phyloP scores from a whole-genome alignment of 345 rosid species.

The Salix purpurea region DNA sequence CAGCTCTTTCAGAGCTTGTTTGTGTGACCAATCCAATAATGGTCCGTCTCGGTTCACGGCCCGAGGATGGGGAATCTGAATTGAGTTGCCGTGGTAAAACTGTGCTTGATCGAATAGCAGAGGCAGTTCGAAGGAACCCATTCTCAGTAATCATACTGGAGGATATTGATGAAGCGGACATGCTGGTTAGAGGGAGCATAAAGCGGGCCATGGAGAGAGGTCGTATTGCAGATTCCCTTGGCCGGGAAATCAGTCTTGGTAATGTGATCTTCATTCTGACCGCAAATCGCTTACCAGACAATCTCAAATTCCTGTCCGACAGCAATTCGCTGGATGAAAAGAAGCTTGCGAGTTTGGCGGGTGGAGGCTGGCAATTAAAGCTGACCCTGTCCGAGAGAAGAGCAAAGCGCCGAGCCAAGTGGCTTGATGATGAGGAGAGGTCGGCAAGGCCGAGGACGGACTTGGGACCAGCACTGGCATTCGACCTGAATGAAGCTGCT shows the following conservation, averaged over 20 bases:
- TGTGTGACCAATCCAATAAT: slow-evolving; percentile 50
- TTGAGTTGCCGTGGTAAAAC: slow-evolving; percentile 74
- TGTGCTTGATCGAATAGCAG: slow-evolving; percentile 67
- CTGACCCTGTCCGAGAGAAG: slow-evolving; percentile 57
- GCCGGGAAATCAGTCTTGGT: slow-evolving; percentile 90
- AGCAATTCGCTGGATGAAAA: slow-evolving; percentile 48
- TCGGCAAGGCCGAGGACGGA: slow-evolving; percentile 61
- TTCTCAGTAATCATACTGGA: slow-evolving; percentile 75
- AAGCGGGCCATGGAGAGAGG: slow-evolving; percentile 91
- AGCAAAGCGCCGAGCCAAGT: slow-evolving; percentile 65
- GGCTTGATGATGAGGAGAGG: slow-evolving; percentile 52
- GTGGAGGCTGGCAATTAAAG: slow-evolving; percentile 64
- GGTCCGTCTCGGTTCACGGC: slow-evolving; percentile 57
- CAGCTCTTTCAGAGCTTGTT: slow-evolving; percentile 60
- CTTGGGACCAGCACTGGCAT: slow-evolving; percentile 33
- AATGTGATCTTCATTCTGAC: slow-evolving; percentile 83
- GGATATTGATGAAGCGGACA: slow-evolving; percentile 82
- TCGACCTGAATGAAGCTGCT: slow-evolving; percentile 78
- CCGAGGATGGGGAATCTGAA: slow-evolving; percentile 38
- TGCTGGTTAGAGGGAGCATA: slow-evolving; percentile 60
- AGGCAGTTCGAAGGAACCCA: slow-evolving; percentile 78
- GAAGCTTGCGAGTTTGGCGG: slow-evolving; percentile 53
- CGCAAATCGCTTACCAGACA: slow-evolving; percentile 49
- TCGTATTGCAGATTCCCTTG: slow-evolving; percentile 78
- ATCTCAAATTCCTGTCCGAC: slow-evolving; percentile 27